These are phyloP conservation scores for Pulicaria dysenterica DNA, from an alignment of 129 eudicot species.

Conservation along the genomic window DNA sequence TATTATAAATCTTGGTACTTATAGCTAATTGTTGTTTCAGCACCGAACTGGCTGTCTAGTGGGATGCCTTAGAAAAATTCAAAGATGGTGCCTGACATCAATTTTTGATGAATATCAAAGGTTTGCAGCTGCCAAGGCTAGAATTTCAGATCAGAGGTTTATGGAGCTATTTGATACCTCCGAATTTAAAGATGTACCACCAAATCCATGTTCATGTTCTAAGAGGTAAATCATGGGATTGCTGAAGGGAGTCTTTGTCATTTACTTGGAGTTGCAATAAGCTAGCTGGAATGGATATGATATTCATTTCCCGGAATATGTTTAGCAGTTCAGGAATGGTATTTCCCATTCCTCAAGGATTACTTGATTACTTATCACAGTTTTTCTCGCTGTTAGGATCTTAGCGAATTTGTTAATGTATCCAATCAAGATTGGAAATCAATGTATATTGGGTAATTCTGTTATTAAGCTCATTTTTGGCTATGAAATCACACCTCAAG, in stretches of 20 bases:
- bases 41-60: constrained; percentile 92
- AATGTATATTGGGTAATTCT: constrained; percentile 19
- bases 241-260: constrained; percentile 28
- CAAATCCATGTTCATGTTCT: constrained; percentile 56
- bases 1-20: neutral
- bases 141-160: constrained; percentile 87
- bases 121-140: constrained; percentile 91
- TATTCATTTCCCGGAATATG: constrained; percentile 29
- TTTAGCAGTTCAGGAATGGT: constrained; percentile 42
- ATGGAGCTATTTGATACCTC: constrained; percentile 78
- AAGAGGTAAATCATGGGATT: constrained; percentile 37
- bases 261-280: constrained; percentile 30
- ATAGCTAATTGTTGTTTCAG: constrained; percentile 44
- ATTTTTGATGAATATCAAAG: constrained; percentile 92
- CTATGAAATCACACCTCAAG: neutral
- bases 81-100: constrained; percentile 81
- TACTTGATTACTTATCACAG: constrained; percentile 5
- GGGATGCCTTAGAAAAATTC: constrained; percentile 84
- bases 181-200: constrained; percentile 57
- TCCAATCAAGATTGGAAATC: constrained; percentile 4
- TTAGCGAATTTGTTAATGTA: constrained; percentile 34
- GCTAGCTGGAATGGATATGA: constrained; percentile 26
- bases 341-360: constrained; percentile 32
- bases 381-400: constrained; percentile 33
- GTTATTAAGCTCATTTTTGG: constrained; percentile 12